Evolutionary conservation across 768 basidiomycete genomes (phyloP).

Genomic region (Xerocomellus chrysenteron): DNA sequence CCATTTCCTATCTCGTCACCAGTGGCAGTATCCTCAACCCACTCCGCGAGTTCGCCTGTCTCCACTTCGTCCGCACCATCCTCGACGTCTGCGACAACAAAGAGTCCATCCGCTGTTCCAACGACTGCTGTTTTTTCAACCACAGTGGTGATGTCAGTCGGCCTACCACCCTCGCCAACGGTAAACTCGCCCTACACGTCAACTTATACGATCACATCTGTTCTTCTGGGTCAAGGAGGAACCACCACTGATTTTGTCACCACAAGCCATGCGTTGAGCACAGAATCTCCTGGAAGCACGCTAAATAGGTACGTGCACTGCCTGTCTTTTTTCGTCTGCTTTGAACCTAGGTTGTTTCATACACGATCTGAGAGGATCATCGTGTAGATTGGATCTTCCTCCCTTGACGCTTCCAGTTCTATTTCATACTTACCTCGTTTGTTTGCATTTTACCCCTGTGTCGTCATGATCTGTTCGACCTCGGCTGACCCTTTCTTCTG

Average conservation of each 20-base stretch:
- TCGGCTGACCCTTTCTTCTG: slow-evolving; percentile 18
- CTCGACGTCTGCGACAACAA: background rate
- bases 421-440: slow-evolving; percentile 2
- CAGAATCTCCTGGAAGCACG: slow-evolving; percentile 3
- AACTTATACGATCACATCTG: slow-evolving; percentile 21
- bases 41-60: background rate
- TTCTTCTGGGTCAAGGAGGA: slow-evolving; percentile 11
- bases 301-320: slow-evolving; percentile 16
- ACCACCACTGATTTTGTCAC: slow-evolving; percentile 20
- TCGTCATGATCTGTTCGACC: slow-evolving; percentile 15
- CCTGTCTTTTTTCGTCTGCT: background rate
- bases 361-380: slow-evolving; percentile 11
- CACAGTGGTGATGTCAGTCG: slow-evolving; percentile 11
- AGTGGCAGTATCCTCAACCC: background rate
- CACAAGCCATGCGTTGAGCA: slow-evolving; percentile 26
- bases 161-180: background rate
- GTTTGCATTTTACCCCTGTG: slow-evolving; percentile 18
- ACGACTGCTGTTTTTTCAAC: slow-evolving; percentile 16
- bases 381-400: slow-evolving; percentile 6
- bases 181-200: slow-evolving; percentile 8
- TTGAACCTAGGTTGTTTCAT: background rate
- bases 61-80: background rate
- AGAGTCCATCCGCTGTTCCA: background rate
- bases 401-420: background rate
- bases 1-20: background rate